Evolutionary conservation across 345 rosid genomes (phyloP), one percentile per base, ranked within the genome.

Genomic region (Moringa oleifera): DNA sequence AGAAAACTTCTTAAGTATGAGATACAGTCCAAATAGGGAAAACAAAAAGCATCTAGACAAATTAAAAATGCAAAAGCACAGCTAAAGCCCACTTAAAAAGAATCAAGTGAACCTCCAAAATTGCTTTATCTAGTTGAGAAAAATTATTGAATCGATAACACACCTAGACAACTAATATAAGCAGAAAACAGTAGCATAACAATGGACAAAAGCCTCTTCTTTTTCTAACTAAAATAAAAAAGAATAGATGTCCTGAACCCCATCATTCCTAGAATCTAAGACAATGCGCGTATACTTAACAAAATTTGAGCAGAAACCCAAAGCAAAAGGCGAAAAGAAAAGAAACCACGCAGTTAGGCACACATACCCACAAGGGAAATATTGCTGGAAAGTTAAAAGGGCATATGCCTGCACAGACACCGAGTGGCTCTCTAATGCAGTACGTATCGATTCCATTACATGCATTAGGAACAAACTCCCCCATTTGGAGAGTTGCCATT

Each of bases 391-490:
- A 79, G 59, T 79, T 62, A 60, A 59, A 73, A 25, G 73, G 66
- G 56, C 73, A 75, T 57, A 79, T 75, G 58, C 83, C 79, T 58
- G 75, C 83, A 69, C 80, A 79, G 60, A 72, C 75, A 21, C 80
- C 80, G 19, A 79, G 69, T 0, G 83, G 80, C 59, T 75, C 75
- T 70, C 80, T 72, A 49, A 67, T 67, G 61, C 73, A 69, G 56
- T 57, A 79, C 20, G 73, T 73, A 67, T 79, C 80, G 64, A 75
- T 63, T 63, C 80, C 83, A 64, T 61, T 61, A 19, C 67, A 75
- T 18, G 67, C 73, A 67, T 70, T 73, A 54, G 83, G 77, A 55
- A 75, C 73, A 54, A 79, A 79, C 55, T 75, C 80, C 23, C 83
- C 83, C 62, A 67, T 62, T 52, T 67, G 78, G 25, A 75, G 64